Conservation (phyloP, 1,284 basidiomycete genomes). For the Cutaneotrichosporon sp. region DNA sequence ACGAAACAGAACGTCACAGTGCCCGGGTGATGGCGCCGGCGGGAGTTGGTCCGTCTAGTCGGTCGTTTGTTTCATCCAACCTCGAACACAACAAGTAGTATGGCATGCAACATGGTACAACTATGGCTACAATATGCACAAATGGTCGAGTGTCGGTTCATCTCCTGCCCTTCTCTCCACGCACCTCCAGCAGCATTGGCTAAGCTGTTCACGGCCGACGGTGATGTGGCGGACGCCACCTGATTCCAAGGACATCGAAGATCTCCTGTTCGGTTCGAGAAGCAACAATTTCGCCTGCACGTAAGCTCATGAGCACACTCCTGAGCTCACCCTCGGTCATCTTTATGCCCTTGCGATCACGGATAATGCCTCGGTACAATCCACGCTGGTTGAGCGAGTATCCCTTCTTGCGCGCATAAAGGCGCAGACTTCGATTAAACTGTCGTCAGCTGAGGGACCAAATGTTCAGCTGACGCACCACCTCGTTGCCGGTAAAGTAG, state of each 20-base stretch:
- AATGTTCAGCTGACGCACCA: conserved; percentile 53
- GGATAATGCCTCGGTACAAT: conserved; percentile 64
- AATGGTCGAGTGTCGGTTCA: too few relatives aligned
- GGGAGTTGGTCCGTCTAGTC: too few relatives aligned
- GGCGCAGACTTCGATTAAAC: conserved; percentile 83
- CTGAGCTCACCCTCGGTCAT: conserved; percentile 59
- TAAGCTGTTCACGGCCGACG: conserved; percentile 7
- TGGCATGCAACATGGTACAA: neutral
- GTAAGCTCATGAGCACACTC: neutral
- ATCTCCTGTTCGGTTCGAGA: conserved; percentile 80
- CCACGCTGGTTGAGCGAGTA: conserved; percentile 83
- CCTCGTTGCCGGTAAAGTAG: conserved; percentile 82
- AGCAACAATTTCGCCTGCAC: conserved; percentile 64
- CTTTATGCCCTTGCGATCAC: conserved; percentile 61
- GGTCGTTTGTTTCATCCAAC: too few relatives aligned
- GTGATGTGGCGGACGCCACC: conserved; percentile 29
- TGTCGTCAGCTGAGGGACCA: conserved; percentile 38
- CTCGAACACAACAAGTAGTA: too few relatives aligned
- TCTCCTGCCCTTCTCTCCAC: too few relatives aligned
- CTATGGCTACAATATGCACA: neutral
- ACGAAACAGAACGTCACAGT: too few relatives aligned
- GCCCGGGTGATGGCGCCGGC: too few relatives aligned
- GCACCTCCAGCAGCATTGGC: too few relatives aligned
- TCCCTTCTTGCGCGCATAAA: conserved; percentile 74
- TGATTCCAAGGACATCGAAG: conserved; percentile 60